Conservation (phyloP, 2,329 filamentous ascomycete species). For the Phyllosticta paracitricarpa region DNA sequence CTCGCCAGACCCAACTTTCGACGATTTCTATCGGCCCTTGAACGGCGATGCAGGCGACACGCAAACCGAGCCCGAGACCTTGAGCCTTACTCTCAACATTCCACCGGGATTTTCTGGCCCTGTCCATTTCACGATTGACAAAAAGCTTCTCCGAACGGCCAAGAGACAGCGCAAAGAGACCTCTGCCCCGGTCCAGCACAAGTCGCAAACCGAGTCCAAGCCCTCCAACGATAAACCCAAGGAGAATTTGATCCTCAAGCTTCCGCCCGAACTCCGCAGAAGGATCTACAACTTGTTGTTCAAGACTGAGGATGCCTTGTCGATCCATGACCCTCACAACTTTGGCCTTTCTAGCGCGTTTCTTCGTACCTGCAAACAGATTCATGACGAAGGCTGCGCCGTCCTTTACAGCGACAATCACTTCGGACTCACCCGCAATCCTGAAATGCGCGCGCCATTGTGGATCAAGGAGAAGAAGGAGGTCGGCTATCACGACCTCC, state of each 20-base stretch:
- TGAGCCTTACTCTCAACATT: constrained; percentile 37
- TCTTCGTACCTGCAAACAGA: constrained; percentile 35
- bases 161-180: constrained; percentile 1
- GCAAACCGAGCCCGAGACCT: constrained; percentile 15
- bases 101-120: constrained; percentile 37
- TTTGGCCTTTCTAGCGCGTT: constrained; percentile 35
- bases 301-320: constrained; percentile 19
- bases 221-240: not conserved
- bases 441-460: constrained; percentile 28
- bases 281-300: constrained; percentile 38
- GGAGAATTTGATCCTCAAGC: constrained; percentile 25
- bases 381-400: constrained; percentile 36
- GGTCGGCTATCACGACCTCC: constrained; percentile 37
- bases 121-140: constrained; percentile 33
- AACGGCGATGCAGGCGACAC: constrained; percentile 12
- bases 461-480: constrained; percentile 34
- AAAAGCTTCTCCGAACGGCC: constrained; percentile 12
- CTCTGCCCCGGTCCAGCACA: not conserved
- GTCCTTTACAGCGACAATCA: constrained; percentile 42
- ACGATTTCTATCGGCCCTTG: not conserved
- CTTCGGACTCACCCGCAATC: constrained; percentile 35
- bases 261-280: constrained; percentile 37
- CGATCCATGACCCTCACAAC: constrained; percentile 26
- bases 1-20: constrained; percentile 16
- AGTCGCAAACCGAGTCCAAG: not conserved